Base-by-base conservation (phyloP, 768 basidiomycete species). In the Rhizopogon roseolus region DNA sequence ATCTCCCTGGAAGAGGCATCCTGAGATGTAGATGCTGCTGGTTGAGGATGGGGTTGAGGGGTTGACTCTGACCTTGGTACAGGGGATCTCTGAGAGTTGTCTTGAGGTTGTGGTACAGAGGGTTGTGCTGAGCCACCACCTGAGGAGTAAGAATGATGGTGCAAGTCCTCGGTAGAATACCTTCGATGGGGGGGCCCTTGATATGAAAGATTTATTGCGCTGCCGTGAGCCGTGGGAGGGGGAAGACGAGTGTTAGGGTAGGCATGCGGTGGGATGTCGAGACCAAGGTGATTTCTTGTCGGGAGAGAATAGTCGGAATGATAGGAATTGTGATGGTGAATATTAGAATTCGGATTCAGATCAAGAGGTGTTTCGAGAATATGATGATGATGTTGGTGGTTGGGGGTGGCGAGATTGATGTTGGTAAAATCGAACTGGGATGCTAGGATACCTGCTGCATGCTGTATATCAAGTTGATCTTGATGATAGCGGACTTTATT, bases 401-500 rank as follows among this genome's bases (percentile, higher is more conserved):
- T 10, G 72, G 72, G 75, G 56, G 67, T 67, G 60, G 70, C 70
- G 53, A 76, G 63, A 49, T 70, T 60, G 66, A 76, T 68, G 49
- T 71, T 60, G 41, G 57, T 60, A 56, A 80, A 81, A 69, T 77
- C 76, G 71, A 79, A 82, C 66, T 77, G 76, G 13, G 77, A 75
- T 52, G 75, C 69, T 62, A 78, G 76, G 49, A 77, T 76, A 63
- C 69, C 71, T 42, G 76, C 71, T 55, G 78, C 73, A 66, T 67
- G 74, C 62, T 80, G 77, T 53, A 76, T 71, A 68, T 77, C 74
- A 71, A 66, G 60, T 49, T 70, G 62, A 68, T 71, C 73, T 34
- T 61, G 56, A 29, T 77, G 77, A 75, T 78, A 87, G 74, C 85
- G 87, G 82, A 81, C 87, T 88, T 86, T 81, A 75, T 84, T 78